Evolutionary conservation across 78 protist genomes (phyloP), one percentile per base, ranked within the genome.

Genomic region (Pelomyxa schiedti): DNA sequence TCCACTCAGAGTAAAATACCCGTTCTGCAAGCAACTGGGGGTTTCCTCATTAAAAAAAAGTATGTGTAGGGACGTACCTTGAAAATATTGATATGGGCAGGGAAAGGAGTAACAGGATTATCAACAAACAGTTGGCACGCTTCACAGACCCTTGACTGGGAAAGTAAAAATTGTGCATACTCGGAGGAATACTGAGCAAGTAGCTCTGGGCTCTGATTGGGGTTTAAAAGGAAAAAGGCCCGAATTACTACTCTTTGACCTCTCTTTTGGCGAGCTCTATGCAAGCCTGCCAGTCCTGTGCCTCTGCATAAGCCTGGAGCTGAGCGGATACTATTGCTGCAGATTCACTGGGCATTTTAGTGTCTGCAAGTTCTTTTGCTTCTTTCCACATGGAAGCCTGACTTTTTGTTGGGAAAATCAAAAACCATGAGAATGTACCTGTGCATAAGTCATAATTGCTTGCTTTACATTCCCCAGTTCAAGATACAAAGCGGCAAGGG

Each of bases 391-490:
- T n/a, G n/a, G n/a, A n/a, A n/a, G n/a, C n/a, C n/a, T n/a, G n/a
- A n/a, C n/a, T n/a, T n/a, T n/a, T n/a, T n/a, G n/a, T n/a, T n/a
- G n/a, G n/a, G n/a, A n/a, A n/a, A n/a, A n/a, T n/a, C n/a, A 64
- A 24, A n/a, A n/a, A n/a, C n/a, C n/a, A n/a, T n/a, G n/a, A n/a
- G n/a, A n/a, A n/a, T n/a, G n/a, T n/a, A 76, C 90, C 2, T 0
- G 2, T 26, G 80, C 42, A 71, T 80, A 86, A 58, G 81, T 76
- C 63, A 79, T 78, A 65, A 86, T 7, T 3, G 92, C 91, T 38
- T 69, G 85, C 65, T 9, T 26, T 85, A 42, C 70, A 42, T 26
- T 41, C 35, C 74, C 88, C 63, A 78, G 71, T 26, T 72, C 78
- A 39, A 53, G 78, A 39, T 24, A 67, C 22, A 76, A 38, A 37